Evolutionary conservation across 805 yeast genomes (phyloP).

Genomic region (Candida yuanshanica): DNA sequence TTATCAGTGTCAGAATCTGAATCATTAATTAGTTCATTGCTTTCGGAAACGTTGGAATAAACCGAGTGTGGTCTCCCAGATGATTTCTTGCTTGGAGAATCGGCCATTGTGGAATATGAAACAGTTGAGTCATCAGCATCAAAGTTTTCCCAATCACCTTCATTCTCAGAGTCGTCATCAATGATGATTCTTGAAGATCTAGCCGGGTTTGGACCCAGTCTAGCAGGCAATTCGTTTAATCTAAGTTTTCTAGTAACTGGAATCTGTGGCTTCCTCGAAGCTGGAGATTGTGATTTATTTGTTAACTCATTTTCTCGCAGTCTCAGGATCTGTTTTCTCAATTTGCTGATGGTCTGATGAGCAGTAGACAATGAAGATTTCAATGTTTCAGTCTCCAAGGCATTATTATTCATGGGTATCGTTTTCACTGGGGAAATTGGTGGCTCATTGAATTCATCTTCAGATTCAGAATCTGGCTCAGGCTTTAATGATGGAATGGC

Average conservation of each 20-base stretch:
- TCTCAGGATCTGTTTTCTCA: conserved; percentile 35
- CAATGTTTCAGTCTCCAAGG: conserved; percentile 60
- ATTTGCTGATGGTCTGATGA: conserved; percentile 53
- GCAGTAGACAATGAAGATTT: conserved; percentile 61
- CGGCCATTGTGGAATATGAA: conserved; percentile 2
- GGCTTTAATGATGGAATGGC: conserved; percentile 22
- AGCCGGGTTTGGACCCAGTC: conserved; percentile 17
- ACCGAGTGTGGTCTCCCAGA: conserved; percentile 8
- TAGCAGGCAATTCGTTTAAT: conserved; percentile 7
- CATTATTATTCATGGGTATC: conserved; percentile 36
- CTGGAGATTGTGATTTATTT: conserved; percentile 15
- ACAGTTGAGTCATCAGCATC: conserved; percentile 18
- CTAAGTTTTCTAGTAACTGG: conserved; percentile 8
- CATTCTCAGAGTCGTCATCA: conserved; percentile 18
- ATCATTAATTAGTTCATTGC: conserved; percentile 15
- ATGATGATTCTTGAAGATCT: conserved; percentile 21
- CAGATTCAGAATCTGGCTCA: conserved; percentile 25
- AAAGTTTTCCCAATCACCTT: conserved; percentile 25
- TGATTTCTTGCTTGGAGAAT: conserved; percentile 13
- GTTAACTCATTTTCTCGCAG: conserved; percentile 22
- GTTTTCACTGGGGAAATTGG: conserved; percentile 30
- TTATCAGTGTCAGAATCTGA: conserved; percentile 24
- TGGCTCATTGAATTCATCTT: conserved; percentile 34
- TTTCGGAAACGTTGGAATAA: conserved; percentile 8
- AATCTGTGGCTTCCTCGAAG: conserved; percentile 9